Percentiles rank a stretch among this genome's conserved stretches.
Conservation (phyloP, 345 rosid genomes). For the Murraya koenigii region DNA sequence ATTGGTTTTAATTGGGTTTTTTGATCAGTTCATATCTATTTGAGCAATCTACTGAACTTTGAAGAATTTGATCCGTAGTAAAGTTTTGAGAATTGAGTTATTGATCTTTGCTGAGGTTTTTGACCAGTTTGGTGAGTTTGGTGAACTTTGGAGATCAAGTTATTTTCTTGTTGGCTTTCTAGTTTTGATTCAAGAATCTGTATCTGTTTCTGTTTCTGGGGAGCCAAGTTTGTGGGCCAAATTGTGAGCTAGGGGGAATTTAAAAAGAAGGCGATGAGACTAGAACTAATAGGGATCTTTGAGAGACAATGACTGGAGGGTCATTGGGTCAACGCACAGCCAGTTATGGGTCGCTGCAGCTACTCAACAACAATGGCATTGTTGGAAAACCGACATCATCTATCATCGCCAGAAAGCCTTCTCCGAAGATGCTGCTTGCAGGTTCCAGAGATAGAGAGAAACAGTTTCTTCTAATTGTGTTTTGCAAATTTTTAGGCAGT, state of each 20-base stretch:
- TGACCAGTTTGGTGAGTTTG: background rate
- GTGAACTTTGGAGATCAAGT: background rate
- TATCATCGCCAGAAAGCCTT: slow-evolving; percentile 31
- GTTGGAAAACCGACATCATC: slow-evolving; percentile 22
- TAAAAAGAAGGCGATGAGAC: slow-evolving; percentile 35
- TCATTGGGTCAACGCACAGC: slow-evolving; percentile 59
- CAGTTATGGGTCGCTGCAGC: slow-evolving; percentile 61
- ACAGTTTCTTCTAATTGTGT: slow-evolving; percentile 49
- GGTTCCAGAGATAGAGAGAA: slow-evolving; percentile 80
- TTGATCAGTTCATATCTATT: background rate
- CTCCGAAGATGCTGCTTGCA: slow-evolving; percentile 45
- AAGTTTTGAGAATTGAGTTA: background rate
- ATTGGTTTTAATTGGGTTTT: background rate
- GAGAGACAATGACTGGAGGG: slow-evolving; percentile 75
- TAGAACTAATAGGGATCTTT: slow-evolving; percentile 34
- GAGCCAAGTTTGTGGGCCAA: background rate
- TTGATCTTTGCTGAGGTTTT: background rate
- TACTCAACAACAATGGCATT: slow-evolving; percentile 12
- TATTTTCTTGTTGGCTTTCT: background rate
- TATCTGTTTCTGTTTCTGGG: background rate
- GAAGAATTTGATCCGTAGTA: background rate
- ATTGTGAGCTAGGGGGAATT: slow-evolving; percentile 21
- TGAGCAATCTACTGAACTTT: slow-evolving; percentile 4
- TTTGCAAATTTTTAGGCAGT: slow-evolving; percentile 54
- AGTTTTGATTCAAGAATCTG: background rate